Evolutionary conservation across 768 basidiomycete genomes (phyloP), one percentile per base, ranked within the genome.

Genomic region (Panus rudis): DNA sequence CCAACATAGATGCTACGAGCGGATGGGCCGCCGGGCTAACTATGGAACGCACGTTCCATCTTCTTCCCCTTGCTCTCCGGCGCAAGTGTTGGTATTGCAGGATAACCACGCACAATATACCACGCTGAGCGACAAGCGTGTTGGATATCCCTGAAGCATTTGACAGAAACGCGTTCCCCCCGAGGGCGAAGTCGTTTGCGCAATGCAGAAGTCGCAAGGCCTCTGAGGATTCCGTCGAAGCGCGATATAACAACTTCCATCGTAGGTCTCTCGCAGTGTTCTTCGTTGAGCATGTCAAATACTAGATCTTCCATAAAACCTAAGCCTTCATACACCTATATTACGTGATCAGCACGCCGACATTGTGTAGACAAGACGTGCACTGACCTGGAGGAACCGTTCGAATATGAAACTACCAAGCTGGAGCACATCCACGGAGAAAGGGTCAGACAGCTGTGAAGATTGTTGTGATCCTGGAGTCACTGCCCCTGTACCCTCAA

Each of bases 381-480:
- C 25, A 39, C 56, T 13, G 39, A 60, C 65, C 25, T 55, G 37
- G 12, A 62, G 6, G 26, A 67, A 61, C 4, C 51, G 19, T 21
- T 44, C 35, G 6, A 53, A 48, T 12, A 68, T 53, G 6, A 61
- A 26, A 27, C 66, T 66, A 0, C 62, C 66, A 14, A 67, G 24
- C 22, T 57, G 59, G 41, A 64, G 65, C 16, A 65, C 45, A 28
- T 68, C 66, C 2, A 56, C 61, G 8, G 58, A 54, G 45, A 55
- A 61, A 1, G 63, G 63, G 35, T 67, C 54, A 35, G 42, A 52
- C 1, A 39, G 48, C 3, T 45, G 11, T 10, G 25, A n/a, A 1
- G 45, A 45, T 3, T 24, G 41, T 2, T 47, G 47, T 41, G 59
- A 57, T 26, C 57, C 55, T 4, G 52, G 53, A 10, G 54, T 54